Conservation (phyloP, 805 yeast genomes). For the Sungouiozyma intestinalis region DNA sequence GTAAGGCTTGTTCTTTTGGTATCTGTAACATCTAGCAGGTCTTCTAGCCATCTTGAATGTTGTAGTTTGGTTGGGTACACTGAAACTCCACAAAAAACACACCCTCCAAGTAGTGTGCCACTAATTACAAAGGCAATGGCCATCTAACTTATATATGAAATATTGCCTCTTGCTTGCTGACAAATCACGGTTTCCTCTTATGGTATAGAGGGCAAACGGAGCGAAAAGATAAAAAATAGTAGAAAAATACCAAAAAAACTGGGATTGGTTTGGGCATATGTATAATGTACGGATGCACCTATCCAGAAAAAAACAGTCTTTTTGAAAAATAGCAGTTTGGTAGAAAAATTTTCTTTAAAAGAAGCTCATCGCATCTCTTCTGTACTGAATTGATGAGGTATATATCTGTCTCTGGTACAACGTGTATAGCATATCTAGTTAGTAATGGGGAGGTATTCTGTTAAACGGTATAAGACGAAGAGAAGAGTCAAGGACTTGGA, state of each 20-base stretch:
- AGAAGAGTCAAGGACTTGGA: slow-evolving; percentile 81
- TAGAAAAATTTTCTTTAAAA: no score
- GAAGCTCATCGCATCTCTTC: not conserved
- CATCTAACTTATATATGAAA: no score
- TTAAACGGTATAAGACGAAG: slow-evolving; percentile 79
- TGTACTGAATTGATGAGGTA: no score
- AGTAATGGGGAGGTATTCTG: slow-evolving; percentile 84
- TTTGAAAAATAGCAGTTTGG: no score
- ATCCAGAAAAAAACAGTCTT: no score
- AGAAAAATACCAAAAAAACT: not conserved
- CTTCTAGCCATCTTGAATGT: slow-evolving; percentile 95
- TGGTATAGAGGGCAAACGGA: no score
- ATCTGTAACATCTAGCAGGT: slow-evolving; percentile 99
- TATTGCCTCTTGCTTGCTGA: no score
- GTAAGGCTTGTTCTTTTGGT: slow-evolving; percentile 99
- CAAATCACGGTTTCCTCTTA: no score
- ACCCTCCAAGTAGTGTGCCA: not conserved
- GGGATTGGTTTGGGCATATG: no score
- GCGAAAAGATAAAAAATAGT: no score
- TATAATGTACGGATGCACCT: not conserved
- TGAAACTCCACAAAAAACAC: not conserved
- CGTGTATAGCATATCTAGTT: no score
- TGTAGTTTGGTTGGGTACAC: slow-evolving; percentile 1
- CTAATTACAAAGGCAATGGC: not conserved
- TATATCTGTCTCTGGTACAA: no score